Percentiles rank a stretch among this genome's conserved stretches.
Conservation (phyloP, 257 asterid species). For the Solanum chiquidenum region DNA sequence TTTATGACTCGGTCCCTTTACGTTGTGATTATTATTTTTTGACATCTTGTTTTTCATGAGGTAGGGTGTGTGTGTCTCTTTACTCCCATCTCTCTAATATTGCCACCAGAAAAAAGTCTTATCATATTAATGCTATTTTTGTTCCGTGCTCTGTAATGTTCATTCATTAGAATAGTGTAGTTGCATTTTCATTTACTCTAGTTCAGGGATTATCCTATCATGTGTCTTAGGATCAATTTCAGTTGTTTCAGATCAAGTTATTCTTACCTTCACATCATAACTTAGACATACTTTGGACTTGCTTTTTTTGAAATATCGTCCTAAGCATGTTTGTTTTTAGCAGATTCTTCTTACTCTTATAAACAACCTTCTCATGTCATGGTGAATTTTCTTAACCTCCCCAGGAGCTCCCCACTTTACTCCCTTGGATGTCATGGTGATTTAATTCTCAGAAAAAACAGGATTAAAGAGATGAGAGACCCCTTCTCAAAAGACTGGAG, state of each 20-base stretch:
- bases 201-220: not conserved
- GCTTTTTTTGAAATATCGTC: not conserved
- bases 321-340: not conserved
- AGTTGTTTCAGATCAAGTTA: not conserved
- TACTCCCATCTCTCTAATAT: not conserved
- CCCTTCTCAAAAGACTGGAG: not conserved
- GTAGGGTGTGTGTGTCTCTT: not conserved
- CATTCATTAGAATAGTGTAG: not conserved
- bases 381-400: not conserved
- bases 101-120: not conserved
- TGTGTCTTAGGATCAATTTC: not conserved
- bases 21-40: not conserved
- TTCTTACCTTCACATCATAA: not conserved
- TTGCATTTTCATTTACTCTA: not conserved
- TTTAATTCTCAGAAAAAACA: not conserved
- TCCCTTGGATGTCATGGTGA: not conserved
- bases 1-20: not conserved
- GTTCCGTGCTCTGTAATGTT: not conserved
- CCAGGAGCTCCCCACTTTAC: not conserved
- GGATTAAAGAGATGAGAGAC: not conserved
- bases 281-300: not conserved
- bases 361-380: not conserved
- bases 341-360: not conserved
- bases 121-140: not conserved
- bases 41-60: not conserved